Percentiles rank a stretch among this genome's conserved stretches.
Conservation (phyloP, 805 yeast species). For the Kuraishia piskuri region DNA sequence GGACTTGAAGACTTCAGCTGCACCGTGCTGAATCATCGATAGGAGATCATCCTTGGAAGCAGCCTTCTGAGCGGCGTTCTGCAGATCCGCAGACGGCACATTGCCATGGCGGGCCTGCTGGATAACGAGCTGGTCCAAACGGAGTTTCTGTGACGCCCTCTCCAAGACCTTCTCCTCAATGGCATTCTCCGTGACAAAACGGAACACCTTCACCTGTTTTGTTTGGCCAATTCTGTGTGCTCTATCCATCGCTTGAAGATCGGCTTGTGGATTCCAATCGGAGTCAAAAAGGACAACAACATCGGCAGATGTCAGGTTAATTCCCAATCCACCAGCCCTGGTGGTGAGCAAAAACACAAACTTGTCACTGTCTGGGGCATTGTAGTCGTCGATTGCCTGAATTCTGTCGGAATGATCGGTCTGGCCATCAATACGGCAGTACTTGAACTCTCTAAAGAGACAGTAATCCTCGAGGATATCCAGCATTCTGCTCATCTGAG, state of each 20-base stretch:
- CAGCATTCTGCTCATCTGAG: constrained; percentile 77
- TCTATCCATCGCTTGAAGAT: constrained; percentile 83
- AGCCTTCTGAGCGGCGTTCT: constrained; percentile 27
- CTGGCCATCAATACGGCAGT: constrained; percentile 78
- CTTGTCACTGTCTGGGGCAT: constrained; percentile 66
- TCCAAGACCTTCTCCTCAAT: constrained; percentile 95
- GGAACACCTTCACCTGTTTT: constrained; percentile 85
- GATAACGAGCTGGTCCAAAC: constrained; percentile 90
- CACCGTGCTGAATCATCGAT: constrained; percentile 81
- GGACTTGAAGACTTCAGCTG: constrained; percentile 48
- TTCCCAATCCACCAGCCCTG: constrained; percentile 88
- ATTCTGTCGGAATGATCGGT: constrained; percentile 76
- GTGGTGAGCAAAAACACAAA: constrained; percentile 73
- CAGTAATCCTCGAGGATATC: constrained; percentile 80
- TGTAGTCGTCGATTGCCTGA: constrained; percentile 78
- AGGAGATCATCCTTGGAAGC: constrained; percentile 63
- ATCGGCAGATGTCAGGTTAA: constrained; percentile 75
- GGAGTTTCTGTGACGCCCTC: constrained; percentile 88
- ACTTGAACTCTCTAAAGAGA: constrained; percentile 55
- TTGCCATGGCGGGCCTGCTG: constrained; percentile 63
- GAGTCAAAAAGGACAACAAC: constrained; percentile 69
- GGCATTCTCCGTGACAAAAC: constrained; percentile 93
- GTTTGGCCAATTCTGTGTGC: constrained; percentile 86
- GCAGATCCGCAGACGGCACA: constrained; percentile 20
- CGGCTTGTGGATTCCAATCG: constrained; percentile 89